phyloP scores from a whole-genome alignment of 2,329 filamentous ascomycete species.

The Fusarium pseudograminearum region DNA sequence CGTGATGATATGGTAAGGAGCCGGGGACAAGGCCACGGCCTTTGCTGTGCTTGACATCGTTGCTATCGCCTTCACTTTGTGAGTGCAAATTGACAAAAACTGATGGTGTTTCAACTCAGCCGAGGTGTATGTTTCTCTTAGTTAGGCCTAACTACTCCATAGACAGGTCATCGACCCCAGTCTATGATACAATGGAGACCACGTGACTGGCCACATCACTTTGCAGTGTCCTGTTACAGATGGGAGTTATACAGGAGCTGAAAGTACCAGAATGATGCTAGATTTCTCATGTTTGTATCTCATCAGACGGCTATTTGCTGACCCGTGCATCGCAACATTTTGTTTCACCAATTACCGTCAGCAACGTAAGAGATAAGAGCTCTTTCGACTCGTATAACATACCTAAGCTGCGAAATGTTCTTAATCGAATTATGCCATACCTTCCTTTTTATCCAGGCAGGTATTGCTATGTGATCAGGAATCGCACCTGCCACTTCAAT shows the following conservation, averaged over 20 bases:
- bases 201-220: constrained; percentile 44
- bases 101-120: constrained; percentile 24
- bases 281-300: not conserved
- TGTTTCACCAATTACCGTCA: not conserved
- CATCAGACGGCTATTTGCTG: not conserved
- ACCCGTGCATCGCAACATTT: not conserved
- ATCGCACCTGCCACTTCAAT: not conserved
- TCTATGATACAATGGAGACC: constrained; percentile 46
- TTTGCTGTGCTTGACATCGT: constrained; percentile 62
- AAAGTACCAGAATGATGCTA: not conserved
- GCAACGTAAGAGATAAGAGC: not conserved
- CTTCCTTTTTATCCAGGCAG: not conserved
- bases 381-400: not conserved
- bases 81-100: constrained; percentile 14
- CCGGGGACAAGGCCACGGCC: constrained; percentile 70
- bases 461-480: not conserved
- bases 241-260: not conserved
- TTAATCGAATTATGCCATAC: not conserved
- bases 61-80: constrained; percentile 27
- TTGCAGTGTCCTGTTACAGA: not conserved
- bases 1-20: constrained; percentile 82
- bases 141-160: not conserved
- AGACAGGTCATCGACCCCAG: constrained; percentile 10
- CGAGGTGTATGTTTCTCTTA: constrained; percentile 9
- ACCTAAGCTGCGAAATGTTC: too few species aligned